A percentile compares a stretch with the other conserved stretches of the same genome.
These are phyloP conservation scores for Naganishia friedmannii DNA, from an alignment of 768 basidiomycete genomes.

Conservation along the genomic window DNA sequence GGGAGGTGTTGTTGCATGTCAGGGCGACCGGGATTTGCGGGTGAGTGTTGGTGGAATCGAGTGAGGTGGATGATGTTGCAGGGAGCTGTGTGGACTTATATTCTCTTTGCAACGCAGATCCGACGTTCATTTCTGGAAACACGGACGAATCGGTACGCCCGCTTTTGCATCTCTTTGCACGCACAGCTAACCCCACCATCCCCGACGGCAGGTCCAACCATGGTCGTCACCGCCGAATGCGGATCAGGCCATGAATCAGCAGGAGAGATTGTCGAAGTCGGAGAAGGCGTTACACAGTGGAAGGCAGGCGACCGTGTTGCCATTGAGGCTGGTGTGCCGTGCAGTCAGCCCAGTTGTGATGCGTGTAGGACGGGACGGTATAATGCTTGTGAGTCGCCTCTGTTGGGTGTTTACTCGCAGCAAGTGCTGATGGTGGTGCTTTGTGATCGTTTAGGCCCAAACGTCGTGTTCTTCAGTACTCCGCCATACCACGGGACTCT, in stretches of 20 bases:
- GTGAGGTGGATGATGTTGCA: background rate
- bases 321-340: slow-evolving; percentile 50
- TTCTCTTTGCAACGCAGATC: slow-evolving; percentile 33
- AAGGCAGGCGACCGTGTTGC: slow-evolving; percentile 50
- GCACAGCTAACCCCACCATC: background rate
- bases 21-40: slow-evolving; percentile 54
- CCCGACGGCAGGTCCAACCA: slow-evolving; percentile 35
- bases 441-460: slow-evolving; percentile 36
- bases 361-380: slow-evolving; percentile 53
- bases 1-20: slow-evolving; percentile 51
- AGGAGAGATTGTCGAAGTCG: slow-evolving; percentile 52
- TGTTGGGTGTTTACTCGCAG: background rate
- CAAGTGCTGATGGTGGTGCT: background rate
- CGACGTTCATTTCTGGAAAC: slow-evolving; percentile 53
- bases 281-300: slow-evolving; percentile 45
- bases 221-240: slow-evolving; percentile 51
- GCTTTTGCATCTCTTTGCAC: background rate
- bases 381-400: slow-evolving; percentile 51
- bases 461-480: slow-evolving; percentile 54
- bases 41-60: slow-evolving; percentile 37
- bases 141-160: slow-evolving; percentile 49
- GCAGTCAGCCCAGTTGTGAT: slow-evolving; percentile 50
- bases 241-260: slow-evolving; percentile 52
- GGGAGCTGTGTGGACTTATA: background rate
- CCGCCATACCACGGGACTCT: slow-evolving; percentile 54